phyloP scores from a whole-genome alignment of 345 rosid genomes.

The Syzygium grande region DNA sequence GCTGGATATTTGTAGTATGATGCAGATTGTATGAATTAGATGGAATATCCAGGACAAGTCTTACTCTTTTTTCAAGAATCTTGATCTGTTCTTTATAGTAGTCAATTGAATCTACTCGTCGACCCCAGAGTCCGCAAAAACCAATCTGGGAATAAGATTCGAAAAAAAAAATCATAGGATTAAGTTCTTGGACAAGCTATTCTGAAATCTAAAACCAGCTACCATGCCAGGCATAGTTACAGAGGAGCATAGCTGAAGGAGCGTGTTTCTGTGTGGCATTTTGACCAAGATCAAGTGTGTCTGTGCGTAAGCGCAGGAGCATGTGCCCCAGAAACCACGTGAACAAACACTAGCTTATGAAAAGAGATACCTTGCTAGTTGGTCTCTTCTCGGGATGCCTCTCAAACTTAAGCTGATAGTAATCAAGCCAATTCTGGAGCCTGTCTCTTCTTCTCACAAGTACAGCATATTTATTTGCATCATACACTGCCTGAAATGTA shows the following conservation, averaged over 20 bases:
- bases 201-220: not conserved
- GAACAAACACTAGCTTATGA: not conserved
- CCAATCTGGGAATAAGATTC: constrained; percentile 44
- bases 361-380: constrained; percentile 41
- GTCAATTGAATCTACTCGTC: constrained; percentile 70
- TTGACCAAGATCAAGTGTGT: not conserved
- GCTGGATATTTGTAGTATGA: not conserved
- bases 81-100: constrained; percentile 59
- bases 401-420: constrained; percentile 70
- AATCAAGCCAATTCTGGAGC: constrained; percentile 87
- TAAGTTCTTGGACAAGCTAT: not conserved
- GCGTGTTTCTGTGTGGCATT: not conserved
- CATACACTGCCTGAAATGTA: constrained; percentile 60
- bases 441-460: constrained; percentile 64
- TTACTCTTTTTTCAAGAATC: constrained; percentile 55
- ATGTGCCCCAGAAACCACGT: not conserved
- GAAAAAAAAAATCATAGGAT: not conserved
- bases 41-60: not conserved
- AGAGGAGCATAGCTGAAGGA: not conserved
- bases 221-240: not conserved
- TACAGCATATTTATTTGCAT: constrained; percentile 69
- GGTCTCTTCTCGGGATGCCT: constrained; percentile 80
- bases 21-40: not conserved
- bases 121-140: constrained; percentile 78
- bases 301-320: not conserved